Percentiles rank a stretch among this genome's conserved stretches.
phyloP scores from a whole-genome alignment of 805 yeast genomes.

The Hagleromyces aurorensis region DNA sequence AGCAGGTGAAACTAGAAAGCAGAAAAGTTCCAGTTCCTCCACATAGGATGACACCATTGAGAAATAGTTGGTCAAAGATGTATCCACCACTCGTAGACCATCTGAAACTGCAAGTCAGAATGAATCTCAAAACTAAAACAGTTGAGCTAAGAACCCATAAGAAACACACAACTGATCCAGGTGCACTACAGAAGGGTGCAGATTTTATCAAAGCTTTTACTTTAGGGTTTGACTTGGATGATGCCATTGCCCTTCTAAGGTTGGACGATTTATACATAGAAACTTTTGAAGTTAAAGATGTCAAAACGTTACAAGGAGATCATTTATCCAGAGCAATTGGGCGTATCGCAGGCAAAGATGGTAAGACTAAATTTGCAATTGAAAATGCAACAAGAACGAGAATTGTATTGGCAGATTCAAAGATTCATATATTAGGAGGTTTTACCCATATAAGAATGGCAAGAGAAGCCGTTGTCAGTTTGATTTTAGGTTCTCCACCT shows the following conservation, averaged over 20 bases:
- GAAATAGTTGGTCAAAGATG: constrained; percentile 84
- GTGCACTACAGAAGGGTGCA: constrained; percentile 96
- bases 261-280: constrained; percentile 94
- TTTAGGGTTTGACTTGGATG: constrained; percentile 93
- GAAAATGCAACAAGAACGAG: constrained; percentile 98
- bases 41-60: constrained; percentile 92
- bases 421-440: constrained; percentile 95
- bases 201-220: constrained; percentile 95
- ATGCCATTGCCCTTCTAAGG: constrained; percentile 88
- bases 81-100: constrained; percentile 96
- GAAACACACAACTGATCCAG: constrained; percentile 76
- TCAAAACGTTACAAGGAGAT: constrained; percentile 90
- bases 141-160: constrained; percentile 81
- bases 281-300: constrained; percentile 95
- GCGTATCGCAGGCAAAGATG: constrained; percentile 99
- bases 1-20: constrained; percentile 70
- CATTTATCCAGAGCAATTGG: constrained; percentile 98
- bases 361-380: constrained; percentile 96
- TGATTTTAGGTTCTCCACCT: constrained; percentile 96
- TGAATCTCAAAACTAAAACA: constrained; percentile 81
- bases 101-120: constrained; percentile 88
- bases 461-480: constrained; percentile 90
- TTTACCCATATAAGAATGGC: constrained; percentile 97
- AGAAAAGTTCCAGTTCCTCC: constrained; percentile 94
- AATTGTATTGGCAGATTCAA: constrained; percentile 93